Evolutionary conservation across 2,329 filamentous ascomycete species (phyloP), one percentile per base, ranked within the genome.

Genomic region (Ceratocystis eucalypticola): DNA sequence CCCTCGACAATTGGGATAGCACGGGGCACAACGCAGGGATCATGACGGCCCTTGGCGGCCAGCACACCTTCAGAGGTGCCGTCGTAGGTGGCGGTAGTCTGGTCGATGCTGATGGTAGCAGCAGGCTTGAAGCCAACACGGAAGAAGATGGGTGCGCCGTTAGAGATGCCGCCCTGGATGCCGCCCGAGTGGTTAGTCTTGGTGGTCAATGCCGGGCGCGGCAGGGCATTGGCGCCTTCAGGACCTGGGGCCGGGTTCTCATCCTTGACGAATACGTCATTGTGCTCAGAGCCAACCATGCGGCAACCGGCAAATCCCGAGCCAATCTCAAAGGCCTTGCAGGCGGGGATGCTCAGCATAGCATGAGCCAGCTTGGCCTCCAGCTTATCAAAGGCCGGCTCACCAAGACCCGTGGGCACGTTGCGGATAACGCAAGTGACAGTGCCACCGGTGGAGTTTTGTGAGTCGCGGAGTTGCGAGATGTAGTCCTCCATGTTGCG

Each of bases 131-230:
- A 97, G 17, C 85, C 92, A 4, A 96, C 87, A 63, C 88, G 86
- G 84, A 97, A 97, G 82, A 94, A 97, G 78, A 97, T 91, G 68
- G 87, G 88, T 46, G 90, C 89, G 67, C 93, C 94, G 76, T 97
- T 97, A 63, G 88, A 88, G 76, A 97, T 97, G 64, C 93, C 93
- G 55, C 93, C 94, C 78, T 97, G 93, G 71, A 97, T 90, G 70
- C 93, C 94, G 12, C 93, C 93, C 1, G 88, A 93, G 80, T 96
- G 91, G 80, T 97, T 97, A 30, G 93, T 96, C 79, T 88, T 89
- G 66, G 93, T 96, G 7, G 86, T 87, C 65, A 96, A 82, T 20
- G 88, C 84, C 1, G 69, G 69, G 67, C 79, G 77, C 37, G 78
- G 76, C 17, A 80, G 75, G 37, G 79, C 80, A 61, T 73, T 74